Conservation (phyloP, 306 rosid species). For the Dicorynia guianensis region DNA sequence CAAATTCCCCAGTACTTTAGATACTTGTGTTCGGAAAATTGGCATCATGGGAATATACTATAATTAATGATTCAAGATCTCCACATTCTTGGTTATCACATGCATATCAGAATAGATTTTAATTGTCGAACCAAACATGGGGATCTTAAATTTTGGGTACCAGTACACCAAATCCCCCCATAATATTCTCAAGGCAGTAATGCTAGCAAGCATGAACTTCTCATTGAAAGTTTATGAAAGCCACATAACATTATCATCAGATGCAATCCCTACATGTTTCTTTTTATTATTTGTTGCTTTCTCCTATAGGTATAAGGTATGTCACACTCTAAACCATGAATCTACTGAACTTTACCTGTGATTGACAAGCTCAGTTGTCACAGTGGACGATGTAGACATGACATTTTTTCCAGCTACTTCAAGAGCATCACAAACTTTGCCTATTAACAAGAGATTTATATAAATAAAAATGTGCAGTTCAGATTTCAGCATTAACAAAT, state of each 20-base stretch:
- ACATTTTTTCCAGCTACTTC: conserved; percentile 93
- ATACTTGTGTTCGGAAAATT: conserved; percentile 8
- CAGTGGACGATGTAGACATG: conserved; percentile 85
- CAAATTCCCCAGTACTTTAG: background rate
- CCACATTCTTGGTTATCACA: background rate
- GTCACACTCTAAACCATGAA: conserved; percentile 17
- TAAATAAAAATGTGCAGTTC: conserved; percentile 13
- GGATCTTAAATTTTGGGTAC: background rate
- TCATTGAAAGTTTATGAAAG: conserved; percentile 17
- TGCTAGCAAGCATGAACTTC: conserved; percentile 12
- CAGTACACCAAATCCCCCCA: background rate
- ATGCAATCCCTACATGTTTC: background rate
- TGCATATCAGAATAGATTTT: background rate
- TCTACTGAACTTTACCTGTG: conserved; percentile 65
- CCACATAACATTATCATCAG: background rate
- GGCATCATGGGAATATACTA: conserved; percentile 5
- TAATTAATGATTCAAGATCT: conserved; percentile 5
- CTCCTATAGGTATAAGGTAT: background rate
- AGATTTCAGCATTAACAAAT: no score
- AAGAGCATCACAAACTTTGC: conserved; percentile 88
- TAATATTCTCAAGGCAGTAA: conserved; percentile 18
- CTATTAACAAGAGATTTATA: conserved; percentile 51
- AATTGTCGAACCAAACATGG: conserved; percentile 1
- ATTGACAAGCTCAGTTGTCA: conserved; percentile 83
- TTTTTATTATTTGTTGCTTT: background rate